Evolutionary conservation across 1,284 basidiomycete species (phyloP).

Genomic region (Ganoderma resinaceum): DNA sequence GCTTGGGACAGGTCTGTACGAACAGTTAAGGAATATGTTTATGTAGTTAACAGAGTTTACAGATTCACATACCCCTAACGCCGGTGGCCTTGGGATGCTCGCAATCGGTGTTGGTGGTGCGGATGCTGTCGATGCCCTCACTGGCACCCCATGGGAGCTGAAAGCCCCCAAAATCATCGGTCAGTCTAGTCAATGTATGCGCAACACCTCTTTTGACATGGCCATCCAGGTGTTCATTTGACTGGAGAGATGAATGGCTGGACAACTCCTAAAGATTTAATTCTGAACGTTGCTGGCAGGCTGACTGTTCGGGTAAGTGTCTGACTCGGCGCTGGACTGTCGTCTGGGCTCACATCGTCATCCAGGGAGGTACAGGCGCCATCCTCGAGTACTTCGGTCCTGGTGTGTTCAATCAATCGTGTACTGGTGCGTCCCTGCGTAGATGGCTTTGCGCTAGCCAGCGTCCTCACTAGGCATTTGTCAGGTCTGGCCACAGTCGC

Average conservation of each 20-base stretch:
- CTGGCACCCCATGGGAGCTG: slow-evolving; percentile 97
- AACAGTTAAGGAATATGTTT: slow-evolving; percentile 38
- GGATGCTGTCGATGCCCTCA: slow-evolving; percentile 99
- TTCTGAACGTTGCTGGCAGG: slow-evolving; percentile 93
- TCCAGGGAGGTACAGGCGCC: slow-evolving; percentile 91
- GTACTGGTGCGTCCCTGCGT: slow-evolving; percentile 70
- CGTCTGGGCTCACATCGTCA: neutral
- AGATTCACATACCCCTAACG: slow-evolving; percentile 99
- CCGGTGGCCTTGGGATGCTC: slow-evolving; percentile 96
- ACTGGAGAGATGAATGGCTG: slow-evolving; percentile 91
- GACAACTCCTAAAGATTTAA: slow-evolving; percentile 97
- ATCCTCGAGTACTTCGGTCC: slow-evolving; percentile 98
- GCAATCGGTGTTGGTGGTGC: slow-evolving; percentile 99
- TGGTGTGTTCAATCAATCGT: slow-evolving; percentile 91
- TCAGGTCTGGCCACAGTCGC: slow-evolving; percentile 90
- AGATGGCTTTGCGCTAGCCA: neutral
- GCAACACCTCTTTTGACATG: neutral
- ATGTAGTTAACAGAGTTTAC: slow-evolving; percentile 28
- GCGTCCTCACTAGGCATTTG: slow-evolving; percentile 7
- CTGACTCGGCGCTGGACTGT: neutral
- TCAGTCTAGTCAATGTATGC: slow-evolving; percentile 39
- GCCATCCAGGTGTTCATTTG: slow-evolving; percentile 75
- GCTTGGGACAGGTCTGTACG: slow-evolving; percentile 74
- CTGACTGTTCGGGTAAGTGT: slow-evolving; percentile 87
- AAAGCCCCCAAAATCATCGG: slow-evolving; percentile 93